Evolutionary conservation across 805 yeast species (phyloP).

Genomic region (Sungouiozyma ichnusensis): DNA sequence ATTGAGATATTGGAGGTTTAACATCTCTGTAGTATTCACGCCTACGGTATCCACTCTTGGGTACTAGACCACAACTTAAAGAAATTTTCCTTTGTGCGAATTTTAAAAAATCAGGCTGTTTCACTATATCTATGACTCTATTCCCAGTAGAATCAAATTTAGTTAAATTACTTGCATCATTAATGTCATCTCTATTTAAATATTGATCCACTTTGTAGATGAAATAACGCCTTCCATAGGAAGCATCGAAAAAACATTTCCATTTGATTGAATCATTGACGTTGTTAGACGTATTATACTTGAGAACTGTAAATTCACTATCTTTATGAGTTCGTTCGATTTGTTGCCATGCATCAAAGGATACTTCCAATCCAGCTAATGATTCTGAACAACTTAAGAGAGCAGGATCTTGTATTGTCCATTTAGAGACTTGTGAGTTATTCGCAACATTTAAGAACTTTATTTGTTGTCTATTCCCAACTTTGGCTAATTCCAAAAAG

Average conservation of each 20-base stretch:
- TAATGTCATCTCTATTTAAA: conserved; percentile 27
- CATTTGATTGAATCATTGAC: conserved; percentile 17
- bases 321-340: conserved; percentile 21
- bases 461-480: conserved; percentile 27
- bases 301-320: conserved; percentile 18
- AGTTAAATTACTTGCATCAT: conserved; percentile 30
- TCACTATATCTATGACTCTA: conserved; percentile 36
- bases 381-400: conserved; percentile 37
- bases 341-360: conserved; percentile 37
- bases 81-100: conserved; percentile 33
- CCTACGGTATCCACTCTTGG: conserved; percentile 20
- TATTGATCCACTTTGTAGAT: conserved; percentile 39
- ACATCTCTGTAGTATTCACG: conserved; percentile 23
- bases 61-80: conserved; percentile 29
- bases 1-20: conserved; percentile 27
- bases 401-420: conserved; percentile 44
- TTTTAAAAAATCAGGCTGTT: conserved; percentile 32
- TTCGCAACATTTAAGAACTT: conserved; percentile 59
- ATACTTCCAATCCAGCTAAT: conserved; percentile 59
- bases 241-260: conserved; percentile 29
- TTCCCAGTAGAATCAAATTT: conserved; percentile 59
- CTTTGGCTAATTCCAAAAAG: conserved; percentile 3
- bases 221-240: conserved; percentile 73
- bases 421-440: conserved; percentile 45
- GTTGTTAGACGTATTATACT: conserved; percentile 12